Base-by-base conservation (phyloP, 1,139 yeast genomes). In the Pichia sp. region DNA sequence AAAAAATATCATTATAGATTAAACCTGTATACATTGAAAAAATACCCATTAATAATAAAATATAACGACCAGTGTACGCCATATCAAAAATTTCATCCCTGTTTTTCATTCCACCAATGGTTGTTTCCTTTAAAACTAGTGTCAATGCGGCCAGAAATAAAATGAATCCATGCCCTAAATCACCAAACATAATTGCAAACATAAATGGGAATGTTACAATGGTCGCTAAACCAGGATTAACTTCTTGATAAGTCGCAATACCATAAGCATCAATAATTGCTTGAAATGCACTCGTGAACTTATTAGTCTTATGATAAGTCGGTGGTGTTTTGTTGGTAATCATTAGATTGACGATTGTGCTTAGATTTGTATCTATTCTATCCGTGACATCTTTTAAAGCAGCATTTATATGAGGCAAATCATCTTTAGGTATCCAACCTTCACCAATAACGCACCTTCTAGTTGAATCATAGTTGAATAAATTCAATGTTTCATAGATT, bases 171-270 rank as follows among this genome's bases (percentile, higher is more conserved):
- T 92, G 99, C 4, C 99, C 99, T 51, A 90, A 67, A 68, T 92
- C 99, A 66, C 98, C 99, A 73, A 92, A 92, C 99, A 92, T 92
- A 56, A 94, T 86, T 32, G 98, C 97, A 70, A 92, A 92, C 96
- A 92, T 87, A 66, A 94, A 92, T 12, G 99, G 99, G 69, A 92
- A 92, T 0, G 99, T 92, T 31, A 92, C 85, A 40, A 90, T 77
- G 0, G 99, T 87, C 4, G 98, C 95, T 53, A 92, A 72, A 45
- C 96, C 97, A 2, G 98, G 97, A 59, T 92, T 92, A 32, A 92
- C 94, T 64, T 92, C 99, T 60, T 87, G 89, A 66, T 92, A 90
- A 10, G 95, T 80, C 12, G 96, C 95, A 43, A 90, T 75, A 55
- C 97, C 98, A 61, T 92, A 92, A 6, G 96, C 96, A 64, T 92